phyloP scores from a whole-genome alignment of 2,329 filamentous ascomycete genomes.

The Xylaria sp. region DNA sequence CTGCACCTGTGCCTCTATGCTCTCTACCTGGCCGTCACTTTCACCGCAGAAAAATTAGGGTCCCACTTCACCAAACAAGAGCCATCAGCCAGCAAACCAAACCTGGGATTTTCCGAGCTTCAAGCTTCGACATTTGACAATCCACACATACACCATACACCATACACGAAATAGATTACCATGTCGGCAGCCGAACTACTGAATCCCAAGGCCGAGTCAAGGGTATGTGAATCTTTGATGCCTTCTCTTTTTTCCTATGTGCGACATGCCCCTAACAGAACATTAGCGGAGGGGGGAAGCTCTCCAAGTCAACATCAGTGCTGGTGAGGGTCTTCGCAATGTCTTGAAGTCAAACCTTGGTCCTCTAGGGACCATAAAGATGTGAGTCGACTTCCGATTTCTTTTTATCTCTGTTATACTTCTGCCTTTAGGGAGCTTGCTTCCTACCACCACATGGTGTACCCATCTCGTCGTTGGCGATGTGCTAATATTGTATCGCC shows the following conservation, averaged over 20 bases:
- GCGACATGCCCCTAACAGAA: neutral
- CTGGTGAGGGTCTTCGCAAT: conserved; percentile 90
- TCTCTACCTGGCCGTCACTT: too few species aligned
- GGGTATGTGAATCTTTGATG: conserved; percentile 56
- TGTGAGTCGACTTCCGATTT: conserved; percentile 58
- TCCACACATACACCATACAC: neutral
- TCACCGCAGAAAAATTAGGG: neutral
- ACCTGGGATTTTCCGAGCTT: neutral
- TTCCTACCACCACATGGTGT: too few species aligned
- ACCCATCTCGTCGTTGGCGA: too few species aligned
- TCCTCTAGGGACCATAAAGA: conserved; percentile 93
- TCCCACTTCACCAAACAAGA: conserved; percentile 27
- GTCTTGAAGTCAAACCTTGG: conserved; percentile 96
- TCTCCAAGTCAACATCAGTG: conserved; percentile 94
- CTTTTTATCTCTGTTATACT: neutral
- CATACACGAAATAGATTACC: too few species aligned
- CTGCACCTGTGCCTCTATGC: too few species aligned
- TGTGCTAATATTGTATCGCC: neutral
- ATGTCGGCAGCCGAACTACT: conserved; percentile 99
- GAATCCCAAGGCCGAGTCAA: conserved; percentile 98
- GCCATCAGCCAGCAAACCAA: neutral
- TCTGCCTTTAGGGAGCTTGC: too few species aligned
- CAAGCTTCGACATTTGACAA: neutral
- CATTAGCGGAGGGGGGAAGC: conserved; percentile 91
- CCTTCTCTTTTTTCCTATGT: neutral